Conservation (phyloP, 2,329 filamentous ascomycete species). For the Eutypa lata region DNA sequence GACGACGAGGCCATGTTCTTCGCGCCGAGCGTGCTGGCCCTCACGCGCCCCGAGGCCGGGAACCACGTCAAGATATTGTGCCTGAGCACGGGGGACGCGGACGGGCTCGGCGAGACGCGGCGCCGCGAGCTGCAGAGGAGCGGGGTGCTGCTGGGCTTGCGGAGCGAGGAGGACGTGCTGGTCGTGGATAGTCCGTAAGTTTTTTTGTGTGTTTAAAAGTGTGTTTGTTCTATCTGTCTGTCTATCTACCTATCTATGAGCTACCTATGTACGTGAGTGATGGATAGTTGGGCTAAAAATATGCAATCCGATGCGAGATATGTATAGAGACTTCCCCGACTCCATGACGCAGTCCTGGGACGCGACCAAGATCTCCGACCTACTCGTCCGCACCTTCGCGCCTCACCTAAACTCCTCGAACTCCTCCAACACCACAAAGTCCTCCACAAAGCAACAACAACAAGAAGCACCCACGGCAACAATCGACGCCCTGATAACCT, state of each 20-base stretch:
- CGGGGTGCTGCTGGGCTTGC: slow-evolving; percentile 71
- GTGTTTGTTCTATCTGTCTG: too few species aligned
- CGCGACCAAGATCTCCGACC: slow-evolving; percentile 61
- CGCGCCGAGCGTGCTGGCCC: slow-evolving; percentile 78
- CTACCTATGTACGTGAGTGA: too few species aligned
- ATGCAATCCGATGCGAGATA: not conserved
- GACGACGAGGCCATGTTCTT: slow-evolving; percentile 99
- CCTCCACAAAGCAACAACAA: slow-evolving; percentile 32
- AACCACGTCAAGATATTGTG: slow-evolving; percentile 96
- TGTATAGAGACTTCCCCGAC: slow-evolving; percentile 70
- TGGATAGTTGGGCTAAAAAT: too few species aligned
- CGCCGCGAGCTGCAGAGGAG: slow-evolving; percentile 82
- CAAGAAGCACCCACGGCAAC: slow-evolving; percentile 29
- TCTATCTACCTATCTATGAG: too few species aligned
- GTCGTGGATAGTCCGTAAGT: slow-evolving; percentile 75
- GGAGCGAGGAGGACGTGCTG: slow-evolving; percentile 73
- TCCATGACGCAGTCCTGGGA: slow-evolving; percentile 84
- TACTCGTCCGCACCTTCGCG: slow-evolving; percentile 72
- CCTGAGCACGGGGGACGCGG: slow-evolving; percentile 83
- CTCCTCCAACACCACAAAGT: slow-evolving; percentile 21
- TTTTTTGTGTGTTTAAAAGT: too few species aligned
- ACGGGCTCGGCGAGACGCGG: slow-evolving; percentile 79
- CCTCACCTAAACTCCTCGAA: slow-evolving; percentile 46
- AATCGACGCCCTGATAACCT: slow-evolving; percentile 86
- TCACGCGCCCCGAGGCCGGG: slow-evolving; percentile 73